Evolutionary conservation across 1,284 basidiomycete genomes (phyloP).

Genomic region (Cutaneotrichosporon sp.): DNA sequence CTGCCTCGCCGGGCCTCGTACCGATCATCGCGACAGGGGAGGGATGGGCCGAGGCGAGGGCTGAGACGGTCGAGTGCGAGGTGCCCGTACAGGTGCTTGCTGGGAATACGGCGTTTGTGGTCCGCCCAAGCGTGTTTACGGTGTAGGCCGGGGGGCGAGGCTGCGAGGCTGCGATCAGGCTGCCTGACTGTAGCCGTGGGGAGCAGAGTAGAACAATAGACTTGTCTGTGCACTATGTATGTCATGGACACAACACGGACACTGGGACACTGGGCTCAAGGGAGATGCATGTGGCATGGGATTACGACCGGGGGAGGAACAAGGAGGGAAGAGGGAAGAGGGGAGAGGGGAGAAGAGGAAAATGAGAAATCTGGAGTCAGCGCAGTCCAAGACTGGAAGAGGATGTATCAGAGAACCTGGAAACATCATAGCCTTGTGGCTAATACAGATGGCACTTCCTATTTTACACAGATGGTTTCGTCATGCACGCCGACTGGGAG

Average conservation of each 20-base stretch:
- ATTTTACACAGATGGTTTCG: conserved; percentile 36
- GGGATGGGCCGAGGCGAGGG: conserved; percentile 57
- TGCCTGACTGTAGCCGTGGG: background rate
- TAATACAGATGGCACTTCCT: conserved; percentile 38
- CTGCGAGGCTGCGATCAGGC: background rate
- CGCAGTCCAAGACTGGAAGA: conserved; percentile 6
- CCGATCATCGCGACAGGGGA: conserved; percentile 52
- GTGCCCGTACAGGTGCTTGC: conserved; percentile 85
- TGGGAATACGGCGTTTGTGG: conserved; percentile 77
- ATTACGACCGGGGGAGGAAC: background rate
- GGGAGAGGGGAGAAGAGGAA: background rate
- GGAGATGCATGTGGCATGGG: background rate
- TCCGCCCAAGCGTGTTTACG: conserved; percentile 35
- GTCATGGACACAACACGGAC: background rate
- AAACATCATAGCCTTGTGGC: conserved; percentile 34
- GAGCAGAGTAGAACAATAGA: background rate
- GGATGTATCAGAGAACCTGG: conserved; percentile 34
- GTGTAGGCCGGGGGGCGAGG: conserved; percentile 22
- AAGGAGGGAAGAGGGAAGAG: background rate
- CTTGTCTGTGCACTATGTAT: background rate
- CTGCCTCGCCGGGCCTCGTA: conserved; percentile 60
- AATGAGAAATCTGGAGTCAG: background rate
- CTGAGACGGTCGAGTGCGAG: conserved; percentile 85
- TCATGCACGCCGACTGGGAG: conserved; percentile 17
- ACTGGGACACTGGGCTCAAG: background rate